These are phyloP conservation scores for Elaphomyces granulatus DNA, from an alignment of 495 filamentous ascomycete species.

Conservation along the genomic window DNA sequence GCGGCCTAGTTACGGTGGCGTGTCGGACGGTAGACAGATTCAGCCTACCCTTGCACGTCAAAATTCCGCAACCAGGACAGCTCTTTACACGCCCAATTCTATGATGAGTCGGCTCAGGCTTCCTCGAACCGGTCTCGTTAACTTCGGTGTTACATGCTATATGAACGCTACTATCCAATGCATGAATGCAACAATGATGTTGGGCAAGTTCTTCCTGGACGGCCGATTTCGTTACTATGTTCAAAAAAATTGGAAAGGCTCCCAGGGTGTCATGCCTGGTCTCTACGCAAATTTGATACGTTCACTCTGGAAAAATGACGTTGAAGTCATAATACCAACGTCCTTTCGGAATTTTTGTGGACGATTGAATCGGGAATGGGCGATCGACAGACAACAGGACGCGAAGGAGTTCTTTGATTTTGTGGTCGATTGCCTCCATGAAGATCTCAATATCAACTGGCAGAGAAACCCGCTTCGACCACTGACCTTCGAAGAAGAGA, in stretches of 20 bases:
- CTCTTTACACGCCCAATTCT: conserved; percentile 29
- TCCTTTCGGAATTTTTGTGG: conserved; percentile 43
- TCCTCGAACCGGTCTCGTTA: conserved; percentile 60
- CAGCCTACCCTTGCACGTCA: conserved; percentile 37
- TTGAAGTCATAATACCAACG: conserved; percentile 43
- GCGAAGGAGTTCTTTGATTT: conserved; percentile 67
- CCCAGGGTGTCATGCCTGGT: conserved; percentile 65
- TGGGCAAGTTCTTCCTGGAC: conserved; percentile 54
- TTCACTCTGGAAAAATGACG: conserved; percentile 55
- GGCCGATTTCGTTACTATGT: conserved; percentile 40
- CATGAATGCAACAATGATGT: conserved; percentile 56
- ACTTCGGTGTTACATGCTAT: conserved; percentile 75
- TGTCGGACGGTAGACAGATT: conserved; percentile 50
- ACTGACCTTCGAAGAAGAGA: conserved; percentile 47
- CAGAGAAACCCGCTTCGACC: conserved; percentile 40
- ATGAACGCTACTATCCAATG: conserved; percentile 82
- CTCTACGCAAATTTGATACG: conserved; percentile 61
- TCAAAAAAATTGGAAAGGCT: conserved; percentile 53
- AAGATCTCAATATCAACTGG: conserved; percentile 60
- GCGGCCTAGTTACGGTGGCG: conserved; percentile 75
- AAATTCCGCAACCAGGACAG: conserved; percentile 31
- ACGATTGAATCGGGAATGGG: conserved; percentile 43
- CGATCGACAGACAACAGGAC: conserved; percentile 56
- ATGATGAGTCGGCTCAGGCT: conserved; percentile 36
- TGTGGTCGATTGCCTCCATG: conserved; percentile 53